Evolutionary conservation across 2,329 filamentous ascomycete species (phyloP).

Genomic region (Daldinia eschscholtzii): DNA sequence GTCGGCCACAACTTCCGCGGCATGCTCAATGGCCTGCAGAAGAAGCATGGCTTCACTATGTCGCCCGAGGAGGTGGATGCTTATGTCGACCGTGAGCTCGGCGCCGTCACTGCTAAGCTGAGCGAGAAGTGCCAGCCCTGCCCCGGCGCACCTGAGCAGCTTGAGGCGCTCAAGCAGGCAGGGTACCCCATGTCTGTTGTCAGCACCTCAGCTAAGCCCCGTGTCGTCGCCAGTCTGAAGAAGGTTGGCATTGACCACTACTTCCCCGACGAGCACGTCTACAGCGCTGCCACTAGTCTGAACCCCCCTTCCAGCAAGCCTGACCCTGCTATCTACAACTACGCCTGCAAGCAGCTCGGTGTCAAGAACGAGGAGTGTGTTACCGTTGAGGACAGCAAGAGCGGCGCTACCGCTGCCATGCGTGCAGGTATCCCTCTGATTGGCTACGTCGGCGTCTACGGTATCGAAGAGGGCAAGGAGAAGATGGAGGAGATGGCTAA

Average conservation of each 20-base stretch:
- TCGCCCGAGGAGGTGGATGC: constrained; percentile 69
- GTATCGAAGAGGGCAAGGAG: constrained; percentile 58
- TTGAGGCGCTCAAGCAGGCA: constrained; percentile 68
- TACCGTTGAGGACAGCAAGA: constrained; percentile 80
- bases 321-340: constrained; percentile 79
- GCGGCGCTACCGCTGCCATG: constrained; percentile 76
- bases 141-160: constrained; percentile 68
- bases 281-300: constrained; percentile 77
- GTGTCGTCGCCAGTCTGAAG: constrained; percentile 75
- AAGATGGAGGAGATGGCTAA: constrained; percentile 70
- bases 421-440: constrained; percentile 78
- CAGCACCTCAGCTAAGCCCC: constrained; percentile 75
- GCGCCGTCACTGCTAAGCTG: constrained; percentile 76
- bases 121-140: constrained; percentile 71
- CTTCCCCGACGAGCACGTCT: constrained; percentile 75
- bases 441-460: constrained; percentile 75
- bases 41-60: constrained; percentile 76
- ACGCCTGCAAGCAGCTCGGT: constrained; percentile 74
- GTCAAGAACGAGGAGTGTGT: constrained; percentile 74
- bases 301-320: constrained; percentile 78
- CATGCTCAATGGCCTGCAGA: constrained; percentile 77
- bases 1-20: constrained; percentile 84
- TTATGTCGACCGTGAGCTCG: constrained; percentile 76
- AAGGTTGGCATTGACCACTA: constrained; percentile 77
- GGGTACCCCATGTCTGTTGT: constrained; percentile 78